Conservation (phyloP, 2,329 filamentous ascomycete genomes). For the Talaromyces sp. region DNA sequence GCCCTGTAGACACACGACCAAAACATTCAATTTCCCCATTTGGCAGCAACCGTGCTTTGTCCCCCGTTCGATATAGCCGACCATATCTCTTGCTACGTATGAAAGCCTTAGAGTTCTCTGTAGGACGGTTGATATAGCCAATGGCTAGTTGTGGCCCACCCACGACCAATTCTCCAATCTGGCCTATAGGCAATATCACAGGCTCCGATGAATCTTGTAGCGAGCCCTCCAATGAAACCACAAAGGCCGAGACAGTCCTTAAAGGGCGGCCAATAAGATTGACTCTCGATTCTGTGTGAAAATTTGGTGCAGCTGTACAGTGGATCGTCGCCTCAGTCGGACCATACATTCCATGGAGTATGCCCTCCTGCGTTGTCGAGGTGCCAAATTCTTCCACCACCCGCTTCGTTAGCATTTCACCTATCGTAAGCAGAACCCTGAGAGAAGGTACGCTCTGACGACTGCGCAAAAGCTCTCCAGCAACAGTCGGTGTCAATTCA, state of each 20-base stretch:
- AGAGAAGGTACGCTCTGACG: constrained; percentile 65
- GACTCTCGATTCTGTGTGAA: constrained; percentile 55
- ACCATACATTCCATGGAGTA: constrained; percentile 91
- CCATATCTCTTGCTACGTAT: constrained; percentile 63
- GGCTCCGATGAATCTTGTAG: constrained; percentile 30
- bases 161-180: constrained; percentile 74
- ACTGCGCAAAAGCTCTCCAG: constrained; percentile 68
- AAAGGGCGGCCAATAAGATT: constrained; percentile 74
- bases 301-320: constrained; percentile 69
- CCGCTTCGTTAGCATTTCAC: constrained; percentile 80
- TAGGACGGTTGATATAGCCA: constrained; percentile 75
- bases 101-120: constrained; percentile 71
- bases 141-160: constrained; percentile 76
- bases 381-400: constrained; percentile 79
- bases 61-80: constrained; percentile 76
- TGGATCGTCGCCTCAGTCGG: constrained; percentile 91
- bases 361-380: constrained; percentile 49
- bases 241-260: constrained; percentile 74
- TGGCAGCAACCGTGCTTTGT: constrained; percentile 67
- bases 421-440: constrained; percentile 75
- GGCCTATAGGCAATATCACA: constrained; percentile 59
- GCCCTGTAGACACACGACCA: constrained; percentile 73
- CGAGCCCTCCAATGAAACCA: constrained; percentile 52
- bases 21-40: constrained; percentile 76
- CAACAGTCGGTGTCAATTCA: constrained; percentile 85